These are phyloP conservation scores for Fusarium protoensiforme DNA, from an alignment of 2,329 filamentous ascomycete species.

Conservation along the genomic window DNA sequence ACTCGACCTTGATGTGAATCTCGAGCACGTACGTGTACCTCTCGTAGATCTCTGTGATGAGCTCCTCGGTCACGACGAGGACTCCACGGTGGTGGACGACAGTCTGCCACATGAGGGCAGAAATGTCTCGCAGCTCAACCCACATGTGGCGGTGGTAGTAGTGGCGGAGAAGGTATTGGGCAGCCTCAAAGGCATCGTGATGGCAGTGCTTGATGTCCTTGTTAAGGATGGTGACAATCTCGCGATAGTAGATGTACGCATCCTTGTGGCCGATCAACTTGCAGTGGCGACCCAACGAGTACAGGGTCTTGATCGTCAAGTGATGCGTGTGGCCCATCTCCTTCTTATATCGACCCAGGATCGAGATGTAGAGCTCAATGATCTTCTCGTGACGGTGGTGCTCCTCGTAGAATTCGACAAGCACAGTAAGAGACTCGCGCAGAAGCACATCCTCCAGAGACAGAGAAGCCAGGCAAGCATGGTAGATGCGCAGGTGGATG, in stretches of 20 bases:
- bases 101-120: conserved; percentile 57
- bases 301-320: conserved; percentile 50
- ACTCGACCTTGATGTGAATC: conserved; percentile 54
- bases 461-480: conserved; percentile 47
- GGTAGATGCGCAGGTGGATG: conserved; percentile 52
- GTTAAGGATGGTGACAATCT: conserved; percentile 50
- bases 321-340: conserved; percentile 41
- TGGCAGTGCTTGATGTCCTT: conserved; percentile 48
- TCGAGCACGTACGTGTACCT: conserved; percentile 61
- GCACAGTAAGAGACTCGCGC: conserved; percentile 39
- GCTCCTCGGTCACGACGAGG: conserved; percentile 52
- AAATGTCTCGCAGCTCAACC: conserved; percentile 58
- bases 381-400: conserved; percentile 53
- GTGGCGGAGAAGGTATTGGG: conserved; percentile 55
- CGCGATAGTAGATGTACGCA: conserved; percentile 49
- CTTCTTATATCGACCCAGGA: conserved; percentile 48
- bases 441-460: conserved; percentile 45
- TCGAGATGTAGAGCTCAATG: conserved; percentile 48
- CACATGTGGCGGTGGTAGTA: conserved; percentile 58
- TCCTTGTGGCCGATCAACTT: conserved; percentile 45
- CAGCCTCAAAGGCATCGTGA: conserved; percentile 57
- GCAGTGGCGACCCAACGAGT: conserved; percentile 39
- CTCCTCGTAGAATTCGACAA: conserved; percentile 49
- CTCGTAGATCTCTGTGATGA: conserved; percentile 54
- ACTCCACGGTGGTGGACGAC: conserved; percentile 49